Conservation (phyloP, 2,329 filamentous ascomycete species). For the Phaeosphaeriaceae sp. region DNA sequence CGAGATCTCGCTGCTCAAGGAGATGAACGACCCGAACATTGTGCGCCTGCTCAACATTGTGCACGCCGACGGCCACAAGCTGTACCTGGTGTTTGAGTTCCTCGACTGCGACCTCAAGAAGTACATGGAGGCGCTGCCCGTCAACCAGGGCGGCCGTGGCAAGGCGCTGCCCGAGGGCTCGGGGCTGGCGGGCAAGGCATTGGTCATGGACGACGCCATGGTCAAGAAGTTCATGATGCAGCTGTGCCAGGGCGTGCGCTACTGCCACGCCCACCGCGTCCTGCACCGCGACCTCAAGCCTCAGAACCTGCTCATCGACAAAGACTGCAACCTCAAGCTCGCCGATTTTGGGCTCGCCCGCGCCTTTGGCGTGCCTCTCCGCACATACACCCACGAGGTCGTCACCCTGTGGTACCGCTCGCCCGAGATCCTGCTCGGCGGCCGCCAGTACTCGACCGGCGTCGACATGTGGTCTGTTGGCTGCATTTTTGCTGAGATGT, state of each 20-base stretch:
- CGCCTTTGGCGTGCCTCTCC: conserved; percentile 87
- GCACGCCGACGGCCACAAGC: conserved; percentile 91
- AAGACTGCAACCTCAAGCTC: conserved; percentile 86
- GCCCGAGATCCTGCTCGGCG: conserved; percentile 88
- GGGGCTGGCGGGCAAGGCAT: conserved; percentile 65
- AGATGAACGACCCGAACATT: conserved; percentile 92
- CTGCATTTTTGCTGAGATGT: conserved; percentile 97
- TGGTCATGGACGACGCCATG: conserved; percentile 80
- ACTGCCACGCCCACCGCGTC: conserved; percentile 88
- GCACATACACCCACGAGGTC: conserved; percentile 94
- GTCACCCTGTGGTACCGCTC: conserved; percentile 94
- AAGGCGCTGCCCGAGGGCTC: conserved; percentile 84
- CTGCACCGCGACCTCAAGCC: conserved; percentile 90
- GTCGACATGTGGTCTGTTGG: conserved; percentile 97
- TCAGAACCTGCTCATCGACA: conserved; percentile 86
- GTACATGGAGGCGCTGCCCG: conserved; percentile 91
- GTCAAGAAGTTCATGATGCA: conserved; percentile 94
- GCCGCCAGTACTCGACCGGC: conserved; percentile 89
- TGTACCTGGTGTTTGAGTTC: conserved; percentile 92
- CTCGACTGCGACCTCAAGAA: conserved; percentile 93
- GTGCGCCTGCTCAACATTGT: conserved; percentile 90
- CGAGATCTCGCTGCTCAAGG: conserved; percentile 91
- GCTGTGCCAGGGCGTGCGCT: conserved; percentile 81
- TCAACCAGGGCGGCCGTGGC: conserved; percentile 82
- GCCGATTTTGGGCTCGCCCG: conserved; percentile 89